A percentile compares a stretch with the other conserved stretches of the same genome.
Evolutionary conservation across 345 rosid genomes (phyloP).

Genomic region (Gossypium arboreum): DNA sequence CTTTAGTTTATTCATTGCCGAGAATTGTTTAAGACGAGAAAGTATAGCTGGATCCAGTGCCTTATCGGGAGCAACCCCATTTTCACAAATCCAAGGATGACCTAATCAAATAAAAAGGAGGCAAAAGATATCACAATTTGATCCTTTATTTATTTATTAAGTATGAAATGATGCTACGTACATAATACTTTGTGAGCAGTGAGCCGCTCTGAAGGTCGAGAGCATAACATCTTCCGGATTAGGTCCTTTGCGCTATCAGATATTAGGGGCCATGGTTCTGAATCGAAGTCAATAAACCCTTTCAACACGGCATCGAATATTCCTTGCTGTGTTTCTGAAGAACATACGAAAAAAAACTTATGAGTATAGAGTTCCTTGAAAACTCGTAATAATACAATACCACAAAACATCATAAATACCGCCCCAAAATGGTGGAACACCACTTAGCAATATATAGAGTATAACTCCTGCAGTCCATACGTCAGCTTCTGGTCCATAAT

Average conservation of each 20-base stretch:
- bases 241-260: conserved; percentile 90
- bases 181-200: conserved; percentile 96
- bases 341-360: conserved; percentile 15
- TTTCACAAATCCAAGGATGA: conserved; percentile 98
- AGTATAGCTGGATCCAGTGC: conserved; percentile 92
- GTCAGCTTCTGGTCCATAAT: conserved; percentile 38
- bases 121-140: background rate
- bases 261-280: conserved; percentile 96
- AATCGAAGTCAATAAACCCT: conserved; percentile 88
- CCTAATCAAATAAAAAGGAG: conserved; percentile 35
- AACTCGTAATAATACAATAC: background rate
- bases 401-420: conserved; percentile 39
- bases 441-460: background rate
- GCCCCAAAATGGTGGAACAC: conserved; percentile 50
- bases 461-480: conserved; percentile 9
- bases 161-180: conserved; percentile 42
- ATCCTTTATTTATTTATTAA: background rate
- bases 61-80: conserved; percentile 98
- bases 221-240: conserved; percentile 78
- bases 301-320: conserved; percentile 95
- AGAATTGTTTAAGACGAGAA: conserved; percentile 94
- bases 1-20: conserved; percentile 97
- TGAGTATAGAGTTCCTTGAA: conserved; percentile 12
- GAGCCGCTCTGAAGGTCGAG: conserved; percentile 67
- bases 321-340: conserved; percentile 94